Evolutionary conservation across 228 moss, liverwort and hornwort species (phyloP).

Genomic region (Sphagnum magellanicum): DNA sequence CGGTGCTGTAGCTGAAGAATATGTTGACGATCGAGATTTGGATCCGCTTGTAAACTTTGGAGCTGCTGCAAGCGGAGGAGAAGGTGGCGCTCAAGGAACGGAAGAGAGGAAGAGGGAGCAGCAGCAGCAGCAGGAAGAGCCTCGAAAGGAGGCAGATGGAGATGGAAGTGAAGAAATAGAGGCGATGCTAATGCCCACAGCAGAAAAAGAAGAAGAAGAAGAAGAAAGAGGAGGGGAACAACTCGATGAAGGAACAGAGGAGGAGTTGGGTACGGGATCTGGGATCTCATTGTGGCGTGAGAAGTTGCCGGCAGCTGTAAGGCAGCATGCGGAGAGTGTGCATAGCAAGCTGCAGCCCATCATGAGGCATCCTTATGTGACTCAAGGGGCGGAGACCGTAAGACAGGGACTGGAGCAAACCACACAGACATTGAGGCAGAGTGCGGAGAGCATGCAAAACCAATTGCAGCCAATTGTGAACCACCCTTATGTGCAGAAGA

Average conservation of each 20-base stretch:
- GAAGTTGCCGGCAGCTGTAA: conserved; percentile 12
- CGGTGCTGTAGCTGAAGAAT: too few species aligned
- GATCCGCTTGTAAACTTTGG: too few species aligned
- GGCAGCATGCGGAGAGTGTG: conserved; percentile 29
- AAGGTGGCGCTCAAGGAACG: too few species aligned
- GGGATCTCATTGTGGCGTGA: conserved; percentile 10
- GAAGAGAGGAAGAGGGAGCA: not conserved
- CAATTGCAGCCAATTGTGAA: conserved; percentile 34
- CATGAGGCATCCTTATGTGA: conserved; percentile 36
- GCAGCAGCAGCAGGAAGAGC: not conserved
- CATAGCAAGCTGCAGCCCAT: conserved; percentile 24
- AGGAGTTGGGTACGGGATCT: conserved; percentile 2
- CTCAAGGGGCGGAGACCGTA: conserved; percentile 15
- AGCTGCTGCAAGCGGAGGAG: too few species aligned
- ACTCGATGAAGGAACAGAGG: not conserved
- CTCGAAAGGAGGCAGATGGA: not conserved
- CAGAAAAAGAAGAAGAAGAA: conserved; percentile 13
- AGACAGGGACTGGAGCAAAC: conserved; percentile 35
- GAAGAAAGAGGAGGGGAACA: conserved; percentile 11
- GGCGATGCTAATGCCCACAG: not conserved
- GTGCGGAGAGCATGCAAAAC: conserved; percentile 36
- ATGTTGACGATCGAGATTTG: too few species aligned
- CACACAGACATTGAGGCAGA: conserved; percentile 16
- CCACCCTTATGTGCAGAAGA: conserved; percentile 46
- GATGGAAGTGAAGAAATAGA: not conserved